Evolutionary conservation across 768 basidiomycete genomes (phyloP), one percentile per base, ranked within the genome.

Genomic region (Sarcomyxa edulis): DNA sequence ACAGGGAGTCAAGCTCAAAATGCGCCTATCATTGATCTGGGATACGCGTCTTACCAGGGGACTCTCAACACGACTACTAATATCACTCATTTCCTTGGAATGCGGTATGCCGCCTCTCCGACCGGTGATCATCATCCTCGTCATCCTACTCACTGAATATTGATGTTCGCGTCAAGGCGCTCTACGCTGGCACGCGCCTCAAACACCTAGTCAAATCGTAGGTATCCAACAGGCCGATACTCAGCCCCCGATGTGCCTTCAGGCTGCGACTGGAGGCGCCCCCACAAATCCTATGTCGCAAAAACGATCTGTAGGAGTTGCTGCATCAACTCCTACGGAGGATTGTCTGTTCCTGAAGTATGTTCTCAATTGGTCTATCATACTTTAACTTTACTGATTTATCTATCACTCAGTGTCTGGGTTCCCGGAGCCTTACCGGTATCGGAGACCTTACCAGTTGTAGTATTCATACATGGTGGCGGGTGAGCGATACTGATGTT

Each of bases 41-140:
- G 15, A 1, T 11, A 15, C 15, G 9, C 35, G 11, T 7, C 7
- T 10, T 37, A 37, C 21, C 35, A 16, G 22, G 43, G 43, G 2
- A n/a, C 24, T 3, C 12, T 26, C n/a, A 44, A 44, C 20, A 24
- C 18, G 9, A 34, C 37, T 8, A 33, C 39, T 12, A 32, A 32
- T 19, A 22, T 45, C 21, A 14, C 32, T n/a, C 22, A 16, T 10
- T 45, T 32, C 21, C 39, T 32, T 6, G 54, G 52, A 9, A 37
- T 53, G 23, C 51, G 45, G 7, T 49, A 49, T 19, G 48, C 49
- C 14, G 51, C 53, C 24, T 37, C 51, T 22, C 49, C 55, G 6
- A 32, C 54, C 6, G 56, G 48, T 7, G 38, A 53, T n/a, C n/a
- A n/a, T n/a, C n/a, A n/a, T n/a, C n/a, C n/a, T n/a, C n/a, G n/a